These are phyloP conservation scores for Datisca glomerata DNA, from an alignment of 306 rosid genomes.

Conservation along the genomic window DNA sequence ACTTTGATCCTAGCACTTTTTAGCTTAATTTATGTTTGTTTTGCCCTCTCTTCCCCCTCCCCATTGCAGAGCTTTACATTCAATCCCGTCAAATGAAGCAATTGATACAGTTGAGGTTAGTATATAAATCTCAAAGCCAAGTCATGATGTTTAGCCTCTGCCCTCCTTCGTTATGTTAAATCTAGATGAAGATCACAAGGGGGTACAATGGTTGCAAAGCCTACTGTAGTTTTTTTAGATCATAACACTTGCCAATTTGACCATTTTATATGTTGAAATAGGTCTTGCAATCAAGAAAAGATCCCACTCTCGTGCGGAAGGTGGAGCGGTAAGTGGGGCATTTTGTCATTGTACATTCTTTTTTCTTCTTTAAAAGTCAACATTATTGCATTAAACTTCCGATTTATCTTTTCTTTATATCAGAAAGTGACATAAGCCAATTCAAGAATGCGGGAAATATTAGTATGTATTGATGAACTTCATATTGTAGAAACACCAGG, in stretches of 20 bases:
- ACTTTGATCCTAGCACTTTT: constrained; percentile 1
- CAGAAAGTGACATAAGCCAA: neutral
- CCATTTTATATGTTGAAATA: constrained; percentile 14
- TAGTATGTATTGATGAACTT: too few relatives aligned
- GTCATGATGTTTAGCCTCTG: neutral
- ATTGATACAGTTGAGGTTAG: constrained; percentile 95
- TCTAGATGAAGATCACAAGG: neutral
- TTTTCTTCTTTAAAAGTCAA: neutral
- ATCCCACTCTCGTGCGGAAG: constrained; percentile 68
- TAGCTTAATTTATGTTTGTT: too few relatives aligned
- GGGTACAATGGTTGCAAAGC: neutral
- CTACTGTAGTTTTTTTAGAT: neutral
- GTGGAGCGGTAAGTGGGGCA: constrained; percentile 78
- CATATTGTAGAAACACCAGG: too few relatives aligned
- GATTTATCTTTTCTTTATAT: neutral
- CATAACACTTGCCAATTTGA: too few relatives aligned
- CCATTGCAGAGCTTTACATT: constrained; percentile 60
- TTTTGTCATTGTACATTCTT: neutral
- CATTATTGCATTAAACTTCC: neutral
- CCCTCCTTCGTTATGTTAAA: neutral
- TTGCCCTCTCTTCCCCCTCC: too few relatives aligned
- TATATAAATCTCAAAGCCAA: neutral
- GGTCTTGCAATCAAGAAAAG: constrained; percentile 82
- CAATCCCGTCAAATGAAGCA: constrained; percentile 91
- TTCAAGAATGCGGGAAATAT: too few relatives aligned